phyloP scores from a whole-genome alignment of 176 grass and related monocot species.

The Thalia dealbata region DNA sequence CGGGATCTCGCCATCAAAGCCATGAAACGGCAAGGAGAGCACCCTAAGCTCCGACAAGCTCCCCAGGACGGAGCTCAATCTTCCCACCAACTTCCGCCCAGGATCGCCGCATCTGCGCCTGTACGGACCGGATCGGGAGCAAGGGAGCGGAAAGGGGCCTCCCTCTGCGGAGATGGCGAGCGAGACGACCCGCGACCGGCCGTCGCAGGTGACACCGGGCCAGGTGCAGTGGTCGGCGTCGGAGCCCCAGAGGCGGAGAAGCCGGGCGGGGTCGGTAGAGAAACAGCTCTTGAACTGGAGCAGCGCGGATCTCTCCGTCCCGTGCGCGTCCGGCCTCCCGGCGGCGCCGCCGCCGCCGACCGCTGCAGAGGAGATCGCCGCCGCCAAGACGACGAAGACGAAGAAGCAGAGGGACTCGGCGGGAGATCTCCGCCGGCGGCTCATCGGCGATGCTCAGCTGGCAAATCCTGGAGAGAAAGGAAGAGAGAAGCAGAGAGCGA shows the following conservation, averaged over 20 bases:
- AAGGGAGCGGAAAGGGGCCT: conserved; percentile 3
- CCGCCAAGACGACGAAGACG: conserved; percentile 15
- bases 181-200: conserved; percentile 43
- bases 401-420: conserved; percentile 5
- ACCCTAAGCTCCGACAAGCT: conserved; percentile 47
- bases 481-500: neutral
- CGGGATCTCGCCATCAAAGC: conserved; percentile 60
- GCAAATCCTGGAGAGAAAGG: neutral
- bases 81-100: conserved; percentile 19
- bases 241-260: conserved; percentile 11
- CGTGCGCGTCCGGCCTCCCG: neutral
- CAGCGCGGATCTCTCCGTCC: conserved; percentile 48
- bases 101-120: conserved; percentile 13
- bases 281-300: conserved; percentile 44
- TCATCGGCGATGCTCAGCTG: conserved; percentile 29
- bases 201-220: conserved; percentile 51
- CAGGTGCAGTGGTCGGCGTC: conserved; percentile 50
- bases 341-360: neutral
- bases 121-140: conserved; percentile 13
- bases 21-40: conserved; percentile 37
- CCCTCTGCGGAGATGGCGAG: conserved; percentile 26
- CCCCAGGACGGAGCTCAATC: conserved; percentile 34
- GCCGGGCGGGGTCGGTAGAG: conserved; percentile 17
- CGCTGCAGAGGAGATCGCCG: conserved; percentile 13
- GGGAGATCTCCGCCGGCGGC: conserved; percentile 4